phyloP scores from a whole-genome alignment of 257 asterid genomes.

The Solanum bukasovii region DNA sequence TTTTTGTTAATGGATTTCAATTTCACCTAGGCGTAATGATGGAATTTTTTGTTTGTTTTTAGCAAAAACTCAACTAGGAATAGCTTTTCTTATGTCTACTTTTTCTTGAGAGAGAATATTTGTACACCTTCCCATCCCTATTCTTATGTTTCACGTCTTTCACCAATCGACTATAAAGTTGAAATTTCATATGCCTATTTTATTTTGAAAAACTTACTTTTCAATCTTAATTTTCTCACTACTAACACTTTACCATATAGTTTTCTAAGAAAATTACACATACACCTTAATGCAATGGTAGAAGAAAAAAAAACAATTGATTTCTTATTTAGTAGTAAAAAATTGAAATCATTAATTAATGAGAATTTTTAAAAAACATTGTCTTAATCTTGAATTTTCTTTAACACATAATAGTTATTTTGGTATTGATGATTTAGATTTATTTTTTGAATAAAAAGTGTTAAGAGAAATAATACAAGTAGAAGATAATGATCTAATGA shows the following conservation, averaged over 20 bases:
- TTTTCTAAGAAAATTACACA: not conserved
- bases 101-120: not conserved
- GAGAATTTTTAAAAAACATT: too few species aligned
- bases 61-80: not conserved
- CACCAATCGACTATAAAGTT: not conserved
- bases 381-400: too few species aligned
- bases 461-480: not conserved
- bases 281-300: not conserved
- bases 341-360: not conserved
- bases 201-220: not conserved
- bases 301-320: too few species aligned
- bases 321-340: too few species aligned
- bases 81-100: not conserved
- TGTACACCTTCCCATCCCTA: not conserved
- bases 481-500: too few species aligned
- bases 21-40: not conserved
- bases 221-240: not conserved
- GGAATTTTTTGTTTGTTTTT: not conserved
- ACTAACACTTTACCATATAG: not conserved
- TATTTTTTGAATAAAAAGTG: too few species aligned
- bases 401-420: not conserved
- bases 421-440: too few species aligned
- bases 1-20: not conserved
- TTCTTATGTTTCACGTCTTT: not conserved
- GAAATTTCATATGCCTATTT: not conserved